Evolutionary conservation across 2,329 filamentous ascomycete species (phyloP).

Genomic region (Cytospora leucostoma): DNA sequence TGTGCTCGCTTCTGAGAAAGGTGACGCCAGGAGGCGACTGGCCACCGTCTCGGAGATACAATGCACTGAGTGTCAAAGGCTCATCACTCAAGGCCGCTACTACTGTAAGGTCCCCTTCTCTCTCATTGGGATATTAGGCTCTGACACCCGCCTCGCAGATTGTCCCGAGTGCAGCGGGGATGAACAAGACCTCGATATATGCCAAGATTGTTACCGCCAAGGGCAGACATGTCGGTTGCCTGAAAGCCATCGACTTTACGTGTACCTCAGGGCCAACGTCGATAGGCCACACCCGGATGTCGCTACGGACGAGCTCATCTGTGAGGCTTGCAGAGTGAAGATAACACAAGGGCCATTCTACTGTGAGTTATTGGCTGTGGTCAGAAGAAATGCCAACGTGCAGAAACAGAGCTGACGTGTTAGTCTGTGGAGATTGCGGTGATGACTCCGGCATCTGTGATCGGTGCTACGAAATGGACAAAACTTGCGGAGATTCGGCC

Average conservation of each 20-base stretch:
- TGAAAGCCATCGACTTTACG: constrained; percentile 19
- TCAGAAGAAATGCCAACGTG: no score
- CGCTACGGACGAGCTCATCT: constrained; percentile 12
- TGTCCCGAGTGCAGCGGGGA: constrained; percentile 24
- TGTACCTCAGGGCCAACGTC: constrained; percentile 23
- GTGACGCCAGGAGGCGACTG: constrained; percentile 22
- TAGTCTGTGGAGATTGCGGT: constrained; percentile 21
- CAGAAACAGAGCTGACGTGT: background rate
- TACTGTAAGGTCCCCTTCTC: constrained; percentile 11
- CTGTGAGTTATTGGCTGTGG: background rate
- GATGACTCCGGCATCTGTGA: constrained; percentile 22
- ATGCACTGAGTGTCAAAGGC: constrained; percentile 17
- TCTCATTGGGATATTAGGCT: fast-evolving
- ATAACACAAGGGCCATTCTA: constrained; percentile 24
- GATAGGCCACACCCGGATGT: constrained; percentile 20
- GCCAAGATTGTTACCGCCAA: constrained; percentile 23
- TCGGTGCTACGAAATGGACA: constrained; percentile 24
- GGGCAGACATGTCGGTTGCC: constrained; percentile 19
- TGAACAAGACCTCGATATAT: constrained; percentile 14
- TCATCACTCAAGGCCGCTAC: constrained; percentile 22
- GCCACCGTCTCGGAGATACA: constrained; percentile 20
- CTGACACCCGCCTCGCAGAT: constrained; percentile 1
- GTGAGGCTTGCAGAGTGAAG: constrained; percentile 13
- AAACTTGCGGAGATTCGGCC: constrained; percentile 5
- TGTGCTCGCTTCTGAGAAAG: constrained; percentile 19